Percentiles rank a stretch among this genome's conserved stretches.
These are phyloP conservation scores for Abelmoschus esculentus DNA, from an alignment of 345 rosid genomes.

Conservation along the genomic window DNA sequence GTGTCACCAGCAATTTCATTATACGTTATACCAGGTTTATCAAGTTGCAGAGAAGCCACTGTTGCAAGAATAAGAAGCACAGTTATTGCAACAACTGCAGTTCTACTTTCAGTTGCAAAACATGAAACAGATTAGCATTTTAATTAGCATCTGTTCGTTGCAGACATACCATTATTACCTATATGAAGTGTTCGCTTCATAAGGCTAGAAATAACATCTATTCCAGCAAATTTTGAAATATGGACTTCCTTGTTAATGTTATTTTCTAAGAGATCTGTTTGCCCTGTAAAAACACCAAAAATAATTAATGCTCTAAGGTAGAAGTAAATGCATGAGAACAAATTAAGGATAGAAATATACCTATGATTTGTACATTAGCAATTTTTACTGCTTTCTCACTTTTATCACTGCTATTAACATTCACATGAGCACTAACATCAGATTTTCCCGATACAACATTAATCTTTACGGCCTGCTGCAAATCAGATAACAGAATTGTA, in stretches of 20 bases:
- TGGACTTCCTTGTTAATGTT: constrained; percentile 26
- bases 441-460: constrained; percentile 17
- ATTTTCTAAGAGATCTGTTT: constrained; percentile 24
- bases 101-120: constrained; percentile 8
- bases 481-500: constrained; percentile 18
- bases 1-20: constrained; percentile 22
- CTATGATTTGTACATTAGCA: constrained; percentile 13
- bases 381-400: constrained; percentile 24
- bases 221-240: constrained; percentile 15
- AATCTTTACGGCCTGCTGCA: constrained; percentile 23
- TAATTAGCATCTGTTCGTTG: background rate
- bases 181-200: constrained; percentile 19
- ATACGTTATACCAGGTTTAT: constrained; percentile 15
- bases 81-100: constrained; percentile 12
- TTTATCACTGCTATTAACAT: constrained; percentile 24
- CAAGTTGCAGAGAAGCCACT: constrained; percentile 21
- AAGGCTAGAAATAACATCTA: constrained; percentile 22
- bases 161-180: constrained; percentile 33
- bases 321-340: background rate
- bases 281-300: constrained; percentile 26
- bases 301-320: background rate
- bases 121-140: background rate
- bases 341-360: constrained; percentile 25
- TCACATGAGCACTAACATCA: constrained; percentile 21
- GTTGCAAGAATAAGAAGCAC: constrained; percentile 24